phyloP scores from a whole-genome alignment of 352 stramenopile genomes.

The Thraustochytrium striatum region DNA sequence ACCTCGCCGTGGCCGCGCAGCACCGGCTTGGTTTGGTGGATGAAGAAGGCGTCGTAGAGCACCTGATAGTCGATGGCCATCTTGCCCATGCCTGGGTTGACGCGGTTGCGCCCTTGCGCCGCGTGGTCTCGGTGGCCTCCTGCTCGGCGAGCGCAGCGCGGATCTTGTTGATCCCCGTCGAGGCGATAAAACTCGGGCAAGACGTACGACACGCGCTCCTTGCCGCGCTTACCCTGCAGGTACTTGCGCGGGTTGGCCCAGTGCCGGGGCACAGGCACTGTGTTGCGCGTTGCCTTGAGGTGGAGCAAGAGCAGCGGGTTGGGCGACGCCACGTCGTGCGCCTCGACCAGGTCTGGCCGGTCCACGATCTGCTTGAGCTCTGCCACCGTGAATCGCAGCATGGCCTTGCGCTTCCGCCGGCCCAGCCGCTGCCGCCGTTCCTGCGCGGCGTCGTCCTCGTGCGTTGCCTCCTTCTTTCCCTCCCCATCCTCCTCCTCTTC shows the following conservation, averaged over 20 bases:
- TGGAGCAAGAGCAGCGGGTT: slow-evolving; percentile 91
- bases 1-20: slow-evolving; percentile 73
- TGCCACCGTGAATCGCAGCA: slow-evolving; percentile 84
- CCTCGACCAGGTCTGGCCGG: slow-evolving; percentile 89
- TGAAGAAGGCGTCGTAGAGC: slow-evolving; percentile 97
- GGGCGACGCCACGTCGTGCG: slow-evolving; percentile 89
- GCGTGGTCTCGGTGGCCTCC: slow-evolving; percentile 35
- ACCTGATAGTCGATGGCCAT: slow-evolving; percentile 96
- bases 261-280: slow-evolving; percentile 90
- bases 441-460: neutral
- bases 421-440: slow-evolving; percentile 59
- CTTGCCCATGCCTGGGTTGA: slow-evolving; percentile 89
- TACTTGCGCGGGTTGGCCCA: slow-evolving; percentile 98
- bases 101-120: slow-evolving; percentile 64
- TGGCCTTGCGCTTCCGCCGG: slow-evolving; percentile 86
- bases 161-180: slow-evolving; percentile 83
- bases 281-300: slow-evolving; percentile 90
- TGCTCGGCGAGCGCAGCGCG: slow-evolving; percentile 65
- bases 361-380: slow-evolving; percentile 89
- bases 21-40: slow-evolving; percentile 94
- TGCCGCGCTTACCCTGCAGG: slow-evolving; percentile 89
- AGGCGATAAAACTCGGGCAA: slow-evolving; percentile 96
- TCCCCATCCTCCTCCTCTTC: slow-evolving; percentile 44
- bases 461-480: neutral
- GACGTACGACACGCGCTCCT: slow-evolving; percentile 89